Evolutionary conservation across 2,329 filamentous ascomycete genomes (phyloP), one percentile per base, ranked within the genome.

Genomic region (Pezicula neosporulosa): DNA sequence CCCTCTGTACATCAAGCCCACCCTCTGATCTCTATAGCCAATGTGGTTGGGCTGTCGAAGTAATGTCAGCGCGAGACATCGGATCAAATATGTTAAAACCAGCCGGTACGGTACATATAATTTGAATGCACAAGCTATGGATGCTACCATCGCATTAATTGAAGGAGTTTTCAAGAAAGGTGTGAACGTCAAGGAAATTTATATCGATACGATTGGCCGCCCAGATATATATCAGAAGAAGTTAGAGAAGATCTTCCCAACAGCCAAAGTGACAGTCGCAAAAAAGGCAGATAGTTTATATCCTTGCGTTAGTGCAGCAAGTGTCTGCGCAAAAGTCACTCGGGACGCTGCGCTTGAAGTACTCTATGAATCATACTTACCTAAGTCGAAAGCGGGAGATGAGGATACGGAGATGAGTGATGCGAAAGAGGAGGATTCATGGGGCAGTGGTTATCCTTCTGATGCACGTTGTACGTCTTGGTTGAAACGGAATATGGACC

Each of bases 271-370:
- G 61, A 90, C 85, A 2, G 89, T 93, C 35, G 87, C 87, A 27
- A 92, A 92, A 67, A 97, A 97, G 75, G 93, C 94, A 3, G 93
- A 99, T 68, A 90, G 87, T 54, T 68, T 97, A 45, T 97, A 93
- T 68, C 91, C 94, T 1, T 93, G 87, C 66, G 94, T 97, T 49
- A 95, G 89, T 62, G 94, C 93, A 30, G 93, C 94, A 6, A 94
- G 89, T 56, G 91, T 99, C 3, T 95, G 89, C 68, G 94, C 94
- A 49, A 99, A 99, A 70, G 94, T 99, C 28, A 97, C 94, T 12
- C 79, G 94, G 57, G 94, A 99, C 71, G 88, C 87, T 2, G 91
- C 91, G 5, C 77, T 97, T 21, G 92, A 97, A 64, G 82, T 87
- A 3, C 77, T 93, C 39, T 93, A 89, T 64, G 68, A 64, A 56